Evolutionary conservation across 495 filamentous ascomycete species (phyloP).

Genomic region (Neurospora terricola): DNA sequence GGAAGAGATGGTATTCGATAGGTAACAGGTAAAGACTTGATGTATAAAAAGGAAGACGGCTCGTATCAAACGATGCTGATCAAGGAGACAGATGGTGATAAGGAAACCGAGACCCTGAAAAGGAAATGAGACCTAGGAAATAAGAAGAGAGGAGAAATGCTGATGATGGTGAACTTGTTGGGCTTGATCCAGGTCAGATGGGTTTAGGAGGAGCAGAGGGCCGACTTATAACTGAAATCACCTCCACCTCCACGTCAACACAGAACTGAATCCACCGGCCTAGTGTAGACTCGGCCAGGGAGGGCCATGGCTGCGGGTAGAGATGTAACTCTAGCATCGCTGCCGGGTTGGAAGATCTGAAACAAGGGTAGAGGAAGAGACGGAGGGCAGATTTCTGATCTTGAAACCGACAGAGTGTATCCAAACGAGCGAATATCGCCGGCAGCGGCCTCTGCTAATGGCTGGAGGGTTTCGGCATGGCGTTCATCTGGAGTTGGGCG

Average conservation of each 20-base stretch:
- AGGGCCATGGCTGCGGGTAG: conserved; percentile 5
- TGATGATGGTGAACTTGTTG: not conserved
- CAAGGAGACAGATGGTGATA: not conserved
- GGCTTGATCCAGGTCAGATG: not conserved
- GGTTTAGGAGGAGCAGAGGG: not conserved
- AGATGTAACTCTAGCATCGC: conserved; percentile 2
- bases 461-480: conserved; percentile 35
- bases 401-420: conserved; percentile 42
- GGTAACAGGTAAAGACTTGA: not conserved
- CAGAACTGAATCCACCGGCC: not conserved
- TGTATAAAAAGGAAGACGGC: conserved; percentile 4
- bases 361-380: conserved; percentile 26
- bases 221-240: conserved; percentile 19
- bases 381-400: conserved; percentile 23
- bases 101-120: not conserved
- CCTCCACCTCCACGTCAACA: not conserved
- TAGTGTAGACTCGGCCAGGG: not conserved
- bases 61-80: conserved; percentile 36
- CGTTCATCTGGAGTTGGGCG: conserved; percentile 42
- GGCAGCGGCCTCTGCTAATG: conserved; percentile 35
- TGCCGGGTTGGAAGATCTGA: conserved; percentile 27
- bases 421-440: conserved; percentile 32
- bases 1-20: not conserved
- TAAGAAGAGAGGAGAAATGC: not conserved
- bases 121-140: not conserved